These are phyloP conservation scores for Kuraishia ogatae DNA, from an alignment of 805 yeast species.

Conservation along the genomic window DNA sequence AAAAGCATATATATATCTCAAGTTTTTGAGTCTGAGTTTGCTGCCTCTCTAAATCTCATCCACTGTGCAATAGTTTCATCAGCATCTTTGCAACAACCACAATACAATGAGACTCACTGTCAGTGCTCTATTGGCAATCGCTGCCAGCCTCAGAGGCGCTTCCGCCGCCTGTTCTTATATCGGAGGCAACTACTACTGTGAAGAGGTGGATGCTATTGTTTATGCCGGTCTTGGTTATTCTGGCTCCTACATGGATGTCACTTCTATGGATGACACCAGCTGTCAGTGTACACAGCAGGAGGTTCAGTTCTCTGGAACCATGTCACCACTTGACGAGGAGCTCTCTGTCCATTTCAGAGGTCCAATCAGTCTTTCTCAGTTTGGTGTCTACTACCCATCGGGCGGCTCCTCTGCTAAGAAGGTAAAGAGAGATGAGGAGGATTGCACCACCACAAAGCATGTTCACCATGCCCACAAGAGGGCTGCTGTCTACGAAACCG, in stretches of 20 bases:
- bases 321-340: conserved; percentile 82
- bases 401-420: conserved; percentile 29
- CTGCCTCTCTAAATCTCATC: neutral
- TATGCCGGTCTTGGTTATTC: conserved; percentile 71
- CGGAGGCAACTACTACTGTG: conserved; percentile 81
- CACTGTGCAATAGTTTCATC: neutral
- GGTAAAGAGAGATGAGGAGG: conserved; percentile 30
- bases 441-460: conserved; percentile 35
- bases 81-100: neutral
- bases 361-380: conserved; percentile 69
- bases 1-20: neutral
- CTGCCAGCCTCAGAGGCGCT: conserved; percentile 12
- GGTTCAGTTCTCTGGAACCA: conserved; percentile 54
- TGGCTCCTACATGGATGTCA: conserved; percentile 69
- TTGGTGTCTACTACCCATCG: conserved; percentile 82
- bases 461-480: conserved; percentile 46
- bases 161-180: conserved; percentile 24
- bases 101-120: conserved; percentile 13
- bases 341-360: conserved; percentile 87
- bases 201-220: conserved; percentile 44
- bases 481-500: conserved; percentile 55
- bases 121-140: conserved; percentile 12
- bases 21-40: neutral
- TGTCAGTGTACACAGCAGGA: conserved; percentile 64
- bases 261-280: conserved; percentile 49